phyloP scores from a whole-genome alignment of 257 asterid genomes.

The Osmanthus fragrans region DNA sequence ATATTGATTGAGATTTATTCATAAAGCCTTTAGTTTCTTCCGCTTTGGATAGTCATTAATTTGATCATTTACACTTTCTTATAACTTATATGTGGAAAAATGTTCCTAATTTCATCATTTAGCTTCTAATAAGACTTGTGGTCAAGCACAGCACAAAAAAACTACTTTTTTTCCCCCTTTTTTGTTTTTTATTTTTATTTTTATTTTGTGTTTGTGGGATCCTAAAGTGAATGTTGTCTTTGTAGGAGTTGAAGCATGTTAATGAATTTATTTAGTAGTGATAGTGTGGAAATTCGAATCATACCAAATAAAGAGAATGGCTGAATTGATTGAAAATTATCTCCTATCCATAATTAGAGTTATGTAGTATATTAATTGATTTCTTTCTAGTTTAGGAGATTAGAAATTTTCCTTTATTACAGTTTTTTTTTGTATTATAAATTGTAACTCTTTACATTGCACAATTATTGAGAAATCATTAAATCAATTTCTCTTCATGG shows the following conservation, averaged over 20 bases:
- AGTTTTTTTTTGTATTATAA: too few species aligned
- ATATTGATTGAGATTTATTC: slow-evolving; percentile 4
- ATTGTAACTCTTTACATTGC: too few species aligned
- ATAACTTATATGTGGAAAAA: slow-evolving; percentile 22
- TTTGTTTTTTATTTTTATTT: neutral
- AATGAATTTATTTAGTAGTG: slow-evolving; percentile 22
- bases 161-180: neutral
- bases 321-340: too few species aligned
- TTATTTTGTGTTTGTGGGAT: slow-evolving; percentile 16
- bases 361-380: too few species aligned
- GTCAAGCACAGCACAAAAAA: slow-evolving; percentile 29
- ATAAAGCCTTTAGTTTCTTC: neutral
- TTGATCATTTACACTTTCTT: slow-evolving; percentile 13
- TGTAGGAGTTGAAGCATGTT: slow-evolving; percentile 66
- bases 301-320: too few species aligned
- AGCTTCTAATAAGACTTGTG: slow-evolving; percentile 36
- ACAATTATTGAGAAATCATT: too few species aligned
- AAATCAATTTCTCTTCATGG: too few species aligned
- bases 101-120: slow-evolving; percentile 19
- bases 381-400: too few species aligned
- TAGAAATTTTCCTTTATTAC: too few species aligned
- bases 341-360: too few species aligned
- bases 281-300: too few species aligned
- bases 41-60: neutral
- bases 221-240: slow-evolving; percentile 43